A percentile compares a stretch with the other conserved stretches of the same genome.
phyloP scores from a whole-genome alignment of 768 basidiomycete genomes.

The Lentinus tigrinus region DNA sequence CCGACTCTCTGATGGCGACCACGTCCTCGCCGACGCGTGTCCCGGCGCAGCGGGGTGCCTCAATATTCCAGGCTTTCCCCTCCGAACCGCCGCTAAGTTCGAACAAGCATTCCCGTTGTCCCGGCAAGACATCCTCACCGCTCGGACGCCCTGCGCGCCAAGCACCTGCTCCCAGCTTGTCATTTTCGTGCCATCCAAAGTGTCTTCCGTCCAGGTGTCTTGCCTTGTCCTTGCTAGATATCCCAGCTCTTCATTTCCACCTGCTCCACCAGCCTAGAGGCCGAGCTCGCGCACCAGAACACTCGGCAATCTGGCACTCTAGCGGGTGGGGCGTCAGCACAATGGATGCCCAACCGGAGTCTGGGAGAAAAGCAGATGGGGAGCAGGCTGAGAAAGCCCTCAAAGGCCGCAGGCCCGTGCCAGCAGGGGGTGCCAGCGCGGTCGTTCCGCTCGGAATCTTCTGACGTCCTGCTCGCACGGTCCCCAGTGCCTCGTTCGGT shows the following conservation, averaged over 20 bases:
- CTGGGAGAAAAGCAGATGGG: neutral
- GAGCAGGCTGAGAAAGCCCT: neutral
- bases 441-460: slow-evolving; percentile 5
- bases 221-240: neutral
- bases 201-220: neutral
- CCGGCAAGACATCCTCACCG: neutral
- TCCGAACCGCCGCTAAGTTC: slow-evolving; percentile 6
- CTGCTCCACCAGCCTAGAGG: neutral
- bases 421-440: neutral
- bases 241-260: neutral
- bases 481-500: neutral
- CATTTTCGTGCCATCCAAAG: neutral
- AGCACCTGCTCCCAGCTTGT: neutral
- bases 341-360: too few relatives aligned
- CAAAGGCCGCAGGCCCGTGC: slow-evolving; percentile 4
- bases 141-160: neutral
- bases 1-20: neutral
- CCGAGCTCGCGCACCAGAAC: neutral
- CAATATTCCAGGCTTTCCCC: neutral
- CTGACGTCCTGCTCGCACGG: slow-evolving; percentile 6
- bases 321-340: too few relatives aligned
- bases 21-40: neutral
- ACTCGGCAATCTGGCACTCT: neutral
- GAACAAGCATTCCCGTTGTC: slow-evolving; percentile 7
- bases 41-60: neutral